phyloP scores from a whole-genome alignment of 768 basidiomycete genomes.

The Pholiota microspora region DNA sequence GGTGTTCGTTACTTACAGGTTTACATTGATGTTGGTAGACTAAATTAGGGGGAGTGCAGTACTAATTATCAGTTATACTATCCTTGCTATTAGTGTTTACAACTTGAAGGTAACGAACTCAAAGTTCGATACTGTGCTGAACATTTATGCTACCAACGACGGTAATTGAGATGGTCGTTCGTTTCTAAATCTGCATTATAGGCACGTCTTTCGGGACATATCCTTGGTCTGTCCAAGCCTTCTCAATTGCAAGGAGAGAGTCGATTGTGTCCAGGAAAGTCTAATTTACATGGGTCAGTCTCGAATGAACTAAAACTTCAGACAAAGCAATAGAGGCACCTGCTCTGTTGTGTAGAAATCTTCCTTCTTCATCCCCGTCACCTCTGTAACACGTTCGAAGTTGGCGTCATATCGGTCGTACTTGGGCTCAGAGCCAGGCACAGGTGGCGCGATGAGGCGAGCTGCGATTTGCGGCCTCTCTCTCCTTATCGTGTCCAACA shows the following conservation, averaged over 20 bases:
- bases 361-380: conserved; percentile 29
- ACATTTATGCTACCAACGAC: no score
- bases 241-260: not conserved
- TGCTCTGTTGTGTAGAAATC: conserved; percentile 29
- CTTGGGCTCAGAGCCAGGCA: conserved; percentile 15
- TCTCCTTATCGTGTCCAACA: conserved; percentile 23
- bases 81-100: not conserved
- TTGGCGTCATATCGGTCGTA: conserved; percentile 24
- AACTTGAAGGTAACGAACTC: no score
- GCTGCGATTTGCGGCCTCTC: conserved; percentile 29
- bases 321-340: conserved; percentile 3
- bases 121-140: no score
- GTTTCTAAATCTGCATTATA: not conserved
- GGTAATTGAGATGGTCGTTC: not conserved
- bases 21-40: not conserved
- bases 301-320: not conserved
- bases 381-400: conserved; percentile 27
- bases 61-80: not conserved
- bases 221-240: conserved; percentile 1
- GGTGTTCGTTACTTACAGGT: not conserved
- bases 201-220: not conserved
- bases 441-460: conserved; percentile 23
- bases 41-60: not conserved
- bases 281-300: no score
- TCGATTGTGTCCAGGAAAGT: conserved; percentile 6